Conservation (phyloP, 2,329 filamentous ascomycete genomes). For the Ilyonectria robusta region DNA sequence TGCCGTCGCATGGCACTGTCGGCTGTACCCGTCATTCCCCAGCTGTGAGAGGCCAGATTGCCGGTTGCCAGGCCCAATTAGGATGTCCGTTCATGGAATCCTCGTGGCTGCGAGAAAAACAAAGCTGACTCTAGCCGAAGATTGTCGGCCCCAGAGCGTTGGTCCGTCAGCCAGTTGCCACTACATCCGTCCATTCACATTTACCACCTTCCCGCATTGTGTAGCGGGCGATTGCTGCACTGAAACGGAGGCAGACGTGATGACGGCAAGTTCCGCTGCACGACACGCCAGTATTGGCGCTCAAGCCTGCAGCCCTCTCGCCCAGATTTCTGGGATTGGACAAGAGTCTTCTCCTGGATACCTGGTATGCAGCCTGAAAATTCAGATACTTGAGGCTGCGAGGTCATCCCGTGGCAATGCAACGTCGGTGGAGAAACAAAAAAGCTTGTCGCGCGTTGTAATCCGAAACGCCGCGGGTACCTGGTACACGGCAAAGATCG, state of each 20-base stretch:
- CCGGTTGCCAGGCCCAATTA: constrained; percentile 21
- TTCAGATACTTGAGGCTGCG: constrained; percentile 18
- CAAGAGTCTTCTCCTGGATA: constrained; percentile 33
- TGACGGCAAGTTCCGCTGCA: not conserved
- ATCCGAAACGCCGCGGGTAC: not conserved
- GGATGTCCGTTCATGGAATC: constrained; percentile 14
- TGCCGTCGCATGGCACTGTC: constrained; percentile 11
- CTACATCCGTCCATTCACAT: not conserved
- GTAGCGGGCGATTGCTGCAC: not conserved
- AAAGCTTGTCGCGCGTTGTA: constrained; percentile 30
- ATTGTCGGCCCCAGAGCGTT: constrained; percentile 31
- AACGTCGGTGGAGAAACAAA: constrained; percentile 33
- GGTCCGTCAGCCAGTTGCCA: constrained; percentile 6
- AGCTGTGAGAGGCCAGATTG: constrained; percentile 33
- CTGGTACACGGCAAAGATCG: constrained; percentile 23
- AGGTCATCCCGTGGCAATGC: constrained; percentile 40
- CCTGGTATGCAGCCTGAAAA: constrained; percentile 40
- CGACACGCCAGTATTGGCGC: not conserved
- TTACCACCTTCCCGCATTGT: constrained; percentile 3
- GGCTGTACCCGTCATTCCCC: constrained; percentile 38
- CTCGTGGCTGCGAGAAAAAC: constrained; percentile 4
- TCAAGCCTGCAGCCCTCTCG: not conserved
- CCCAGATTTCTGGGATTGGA: constrained; percentile 35
- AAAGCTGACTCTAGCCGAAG: constrained; percentile 33
- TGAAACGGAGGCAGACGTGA: not conserved